These are phyloP conservation scores for Sonneratia alba DNA, from an alignment of 345 rosid genomes.

Conservation along the genomic window DNA sequence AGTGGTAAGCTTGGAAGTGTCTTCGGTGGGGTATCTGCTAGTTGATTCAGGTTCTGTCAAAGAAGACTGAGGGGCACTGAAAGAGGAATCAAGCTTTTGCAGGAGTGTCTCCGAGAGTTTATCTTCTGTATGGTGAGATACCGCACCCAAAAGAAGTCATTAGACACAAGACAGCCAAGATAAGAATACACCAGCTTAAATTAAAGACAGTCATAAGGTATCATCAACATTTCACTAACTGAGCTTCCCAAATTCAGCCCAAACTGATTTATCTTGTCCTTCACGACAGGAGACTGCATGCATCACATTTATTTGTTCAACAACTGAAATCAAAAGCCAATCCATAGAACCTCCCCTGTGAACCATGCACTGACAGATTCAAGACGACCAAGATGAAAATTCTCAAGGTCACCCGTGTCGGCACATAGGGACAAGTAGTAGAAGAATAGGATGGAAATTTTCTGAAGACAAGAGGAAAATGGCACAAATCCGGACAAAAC, in stretches of 20 bases:
- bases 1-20: not conserved
- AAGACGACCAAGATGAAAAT: too few relatives aligned
- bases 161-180: not conserved
- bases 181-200: not conserved
- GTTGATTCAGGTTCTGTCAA: not conserved
- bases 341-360: not conserved
- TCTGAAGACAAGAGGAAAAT: not conserved
- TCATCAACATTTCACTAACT: not conserved
- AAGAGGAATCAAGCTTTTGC: constrained; percentile 9
- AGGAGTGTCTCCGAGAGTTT: constrained; percentile 15
- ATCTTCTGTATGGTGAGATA: not conserved
- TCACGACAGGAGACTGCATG: too few relatives aligned
- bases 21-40: not conserved
- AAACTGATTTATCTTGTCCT: too few relatives aligned
- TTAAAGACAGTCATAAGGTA: too few relatives aligned
- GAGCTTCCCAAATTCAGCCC: not conserved
- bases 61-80: not conserved
- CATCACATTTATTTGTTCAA: not conserved
- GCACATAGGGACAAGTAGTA: too few relatives aligned
- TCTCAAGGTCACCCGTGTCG: too few relatives aligned
- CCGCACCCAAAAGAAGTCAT: not conserved
- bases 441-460: not conserved
- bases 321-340: not conserved
- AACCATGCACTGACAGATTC: not conserved
- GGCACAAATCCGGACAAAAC: not conserved